Conservation (phyloP, 1,284 basidiomycete species). For the Trametes versicolor region DNA sequence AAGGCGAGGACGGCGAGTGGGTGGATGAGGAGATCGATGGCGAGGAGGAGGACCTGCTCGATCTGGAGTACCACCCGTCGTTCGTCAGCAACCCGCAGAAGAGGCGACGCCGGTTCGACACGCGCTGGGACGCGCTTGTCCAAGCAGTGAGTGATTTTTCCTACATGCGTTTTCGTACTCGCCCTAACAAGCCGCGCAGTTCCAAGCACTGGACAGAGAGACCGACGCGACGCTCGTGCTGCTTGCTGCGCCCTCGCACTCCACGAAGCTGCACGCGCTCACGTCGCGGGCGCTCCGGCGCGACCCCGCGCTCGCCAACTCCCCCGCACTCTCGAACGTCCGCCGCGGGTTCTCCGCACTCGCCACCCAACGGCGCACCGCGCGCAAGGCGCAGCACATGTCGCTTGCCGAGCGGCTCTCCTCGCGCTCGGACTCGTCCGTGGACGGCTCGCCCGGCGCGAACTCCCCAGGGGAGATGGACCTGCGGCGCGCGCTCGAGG, state of each 20-base stretch:
- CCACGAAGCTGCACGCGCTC: constrained; percentile 67
- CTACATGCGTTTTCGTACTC: constrained; percentile 9
- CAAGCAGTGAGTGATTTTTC: constrained; percentile 64
- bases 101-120: constrained; percentile 74
- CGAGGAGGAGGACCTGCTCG: constrained; percentile 74
- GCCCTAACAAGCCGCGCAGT: constrained; percentile 52
- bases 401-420: constrained; percentile 68
- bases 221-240: constrained; percentile 81
- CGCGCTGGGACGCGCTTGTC: constrained; percentile 75
- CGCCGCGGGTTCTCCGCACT: constrained; percentile 66
- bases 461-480: constrained; percentile 67
- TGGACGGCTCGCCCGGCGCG: constrained; percentile 64
- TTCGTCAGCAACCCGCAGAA: constrained; percentile 74
- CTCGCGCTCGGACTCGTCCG: constrained; percentile 50
- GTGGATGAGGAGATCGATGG: constrained; percentile 77
- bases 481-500: constrained; percentile 68
- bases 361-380: constrained; percentile 62
- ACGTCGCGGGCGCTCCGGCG: constrained; percentile 75
- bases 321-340: constrained; percentile 59
- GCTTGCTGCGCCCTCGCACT: constrained; percentile 76
- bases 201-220: constrained; percentile 80
- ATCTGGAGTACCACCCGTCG: constrained; percentile 78
- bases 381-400: constrained; percentile 55
- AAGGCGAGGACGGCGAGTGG: constrained; percentile 63
- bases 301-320: constrained; percentile 55